These are phyloP conservation scores for Tylopilus subfusipes DNA, from an alignment of 768 basidiomycete genomes.

Conservation along the genomic window DNA sequence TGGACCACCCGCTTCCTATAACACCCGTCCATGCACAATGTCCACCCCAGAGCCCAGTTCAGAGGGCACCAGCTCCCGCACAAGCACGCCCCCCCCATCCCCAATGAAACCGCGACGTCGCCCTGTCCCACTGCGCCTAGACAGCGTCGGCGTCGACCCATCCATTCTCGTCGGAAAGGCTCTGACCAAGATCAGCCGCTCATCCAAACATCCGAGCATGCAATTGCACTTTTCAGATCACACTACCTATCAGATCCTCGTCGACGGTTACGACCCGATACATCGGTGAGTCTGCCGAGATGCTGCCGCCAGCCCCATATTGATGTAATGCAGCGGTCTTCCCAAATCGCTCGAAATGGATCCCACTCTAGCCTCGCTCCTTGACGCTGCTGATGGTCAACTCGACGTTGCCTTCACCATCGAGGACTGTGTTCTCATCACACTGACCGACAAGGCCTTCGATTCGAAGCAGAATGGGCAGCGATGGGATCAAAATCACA, in stretches of 20 bases:
- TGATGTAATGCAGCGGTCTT: constrained; percentile 36
- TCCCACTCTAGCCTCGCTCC: constrained; percentile 36
- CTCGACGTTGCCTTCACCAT: constrained; percentile 40
- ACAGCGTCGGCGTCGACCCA: constrained; percentile 38
- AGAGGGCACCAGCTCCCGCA: constrained; percentile 6
- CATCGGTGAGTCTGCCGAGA: constrained; percentile 32
- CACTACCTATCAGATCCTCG: constrained; percentile 46
- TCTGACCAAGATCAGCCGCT: constrained; percentile 39
- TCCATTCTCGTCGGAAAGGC: constrained; percentile 42
- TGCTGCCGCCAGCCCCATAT: background rate
- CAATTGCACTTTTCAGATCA: constrained; percentile 47
- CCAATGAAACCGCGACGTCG: constrained; percentile 29
- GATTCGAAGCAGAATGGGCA: constrained; percentile 33
- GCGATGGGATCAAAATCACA: constrained; percentile 36
- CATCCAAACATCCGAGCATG: constrained; percentile 42
- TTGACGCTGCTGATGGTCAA: constrained; percentile 38
- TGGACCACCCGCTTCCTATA: constrained; percentile 11
- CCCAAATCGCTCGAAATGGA: constrained; percentile 60
- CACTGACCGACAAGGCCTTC: constrained; percentile 58
- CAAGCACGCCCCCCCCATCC: constrained; percentile 17
- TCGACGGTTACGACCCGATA: constrained; percentile 59
- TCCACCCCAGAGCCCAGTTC: constrained; percentile 12
- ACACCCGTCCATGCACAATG: constrained; percentile 12
- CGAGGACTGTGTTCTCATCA: constrained; percentile 51
- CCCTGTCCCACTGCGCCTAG: constrained; percentile 35